Conservation (phyloP, 352 stramenopile genomes). For the Globisporangium radiosum region DNA sequence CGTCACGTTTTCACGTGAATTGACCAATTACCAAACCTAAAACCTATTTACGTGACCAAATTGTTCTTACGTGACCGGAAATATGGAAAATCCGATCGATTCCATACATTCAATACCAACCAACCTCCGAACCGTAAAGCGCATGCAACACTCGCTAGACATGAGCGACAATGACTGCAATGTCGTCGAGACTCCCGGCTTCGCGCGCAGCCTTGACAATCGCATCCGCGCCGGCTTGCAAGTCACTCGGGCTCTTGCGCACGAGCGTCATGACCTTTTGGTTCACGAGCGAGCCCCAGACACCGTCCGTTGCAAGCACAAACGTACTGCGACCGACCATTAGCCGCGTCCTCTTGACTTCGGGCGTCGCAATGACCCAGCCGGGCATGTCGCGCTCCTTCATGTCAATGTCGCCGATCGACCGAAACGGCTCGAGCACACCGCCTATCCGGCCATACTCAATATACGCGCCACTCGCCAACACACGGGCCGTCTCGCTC, state of each 20-base stretch:
- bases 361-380: slow-evolving; percentile 67
- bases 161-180: slow-evolving; percentile 47
- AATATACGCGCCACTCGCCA: slow-evolving; percentile 57
- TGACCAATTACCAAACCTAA: too few relatives aligned
- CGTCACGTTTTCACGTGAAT: too few relatives aligned
- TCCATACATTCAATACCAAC: too few relatives aligned
- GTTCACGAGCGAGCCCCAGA: slow-evolving; percentile 66
- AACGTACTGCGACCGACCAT: slow-evolving; percentile 37
- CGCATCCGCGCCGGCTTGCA: slow-evolving; percentile 40
- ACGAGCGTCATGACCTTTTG: slow-evolving; percentile 47
- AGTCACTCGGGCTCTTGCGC: slow-evolving; percentile 16
- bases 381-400: slow-evolving; percentile 63
- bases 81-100: too few relatives aligned
- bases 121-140: too few relatives aligned
- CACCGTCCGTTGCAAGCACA: slow-evolving; percentile 66
- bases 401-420: slow-evolving; percentile 82
- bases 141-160: slow-evolving; percentile 16
- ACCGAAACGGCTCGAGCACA: slow-evolving; percentile 74
- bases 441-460: slow-evolving; percentile 67
- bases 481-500: slow-evolving; percentile 52
- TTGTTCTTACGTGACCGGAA: too few relatives aligned
- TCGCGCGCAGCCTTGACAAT: slow-evolving; percentile 43
- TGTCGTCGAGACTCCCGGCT: slow-evolving; percentile 58
- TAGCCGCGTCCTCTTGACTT: slow-evolving; percentile 47
- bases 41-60: too few relatives aligned